phyloP scores from a whole-genome alignment of 805 yeast species.

The Suhomyces sp. region DNA sequence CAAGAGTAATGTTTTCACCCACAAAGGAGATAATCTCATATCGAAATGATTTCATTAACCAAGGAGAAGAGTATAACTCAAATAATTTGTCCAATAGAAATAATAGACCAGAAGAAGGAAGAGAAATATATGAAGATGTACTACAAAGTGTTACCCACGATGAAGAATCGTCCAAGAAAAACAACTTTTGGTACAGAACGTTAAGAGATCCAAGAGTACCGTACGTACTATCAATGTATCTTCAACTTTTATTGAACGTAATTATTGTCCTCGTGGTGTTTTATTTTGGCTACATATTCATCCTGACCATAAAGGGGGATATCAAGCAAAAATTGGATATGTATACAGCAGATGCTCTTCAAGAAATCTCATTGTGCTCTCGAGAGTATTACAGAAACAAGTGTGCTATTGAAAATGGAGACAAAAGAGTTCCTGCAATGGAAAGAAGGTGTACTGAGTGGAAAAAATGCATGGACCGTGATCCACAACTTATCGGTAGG shows the following conservation, averaged over 20 bases:
- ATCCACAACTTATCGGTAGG: constrained; percentile 65
- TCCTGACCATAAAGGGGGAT: constrained; percentile 61
- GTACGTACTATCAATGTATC: constrained; percentile 55
- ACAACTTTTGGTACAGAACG: no score
- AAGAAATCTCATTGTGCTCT: constrained; percentile 67
- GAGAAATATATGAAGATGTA: no score
- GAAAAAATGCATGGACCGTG: constrained; percentile 81
- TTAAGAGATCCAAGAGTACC: constrained; percentile 51
- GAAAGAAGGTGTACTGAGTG: constrained; percentile 69
- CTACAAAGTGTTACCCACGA: no score
- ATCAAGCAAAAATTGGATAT: constrained; percentile 68
- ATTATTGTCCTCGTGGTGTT: constrained; percentile 50
- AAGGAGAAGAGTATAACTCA: no score
- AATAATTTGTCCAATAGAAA: no score
- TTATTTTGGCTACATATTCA: constrained; percentile 50
- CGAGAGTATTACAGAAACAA: constrained; percentile 68
- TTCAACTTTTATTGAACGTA: constrained; percentile 62
- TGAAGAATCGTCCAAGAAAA: no score
- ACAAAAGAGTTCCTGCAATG: constrained; percentile 66
- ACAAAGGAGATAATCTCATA: no score
- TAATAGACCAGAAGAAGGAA: no score
- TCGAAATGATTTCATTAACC: no score
- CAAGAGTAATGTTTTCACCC: no score
- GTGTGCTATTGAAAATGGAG: constrained; percentile 53
- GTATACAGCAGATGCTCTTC: constrained; percentile 56